A percentile compares a stretch with the other conserved stretches of the same genome.
These are phyloP conservation scores for Lepraria neglecta DNA, from an alignment of 495 filamentous ascomycete genomes.

Conservation along the genomic window DNA sequence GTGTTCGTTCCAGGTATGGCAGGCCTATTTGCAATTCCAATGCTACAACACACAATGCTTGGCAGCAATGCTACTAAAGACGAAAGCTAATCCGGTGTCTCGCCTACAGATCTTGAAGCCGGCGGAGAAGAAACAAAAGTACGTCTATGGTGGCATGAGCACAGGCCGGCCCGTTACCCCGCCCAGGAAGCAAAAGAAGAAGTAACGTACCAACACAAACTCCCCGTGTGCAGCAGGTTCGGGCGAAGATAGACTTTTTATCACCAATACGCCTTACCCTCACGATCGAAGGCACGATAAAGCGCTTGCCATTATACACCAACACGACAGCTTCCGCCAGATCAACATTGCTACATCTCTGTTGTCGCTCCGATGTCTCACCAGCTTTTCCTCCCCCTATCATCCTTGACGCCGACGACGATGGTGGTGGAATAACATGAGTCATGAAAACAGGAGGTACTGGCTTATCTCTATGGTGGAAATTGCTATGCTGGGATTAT, in stretches of 20 bases:
- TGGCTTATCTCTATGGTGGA: constrained; percentile 11
- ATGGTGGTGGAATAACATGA: constrained; percentile 12
- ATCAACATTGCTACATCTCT: constrained; percentile 15
- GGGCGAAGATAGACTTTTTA: constrained; percentile 71
- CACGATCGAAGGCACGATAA: constrained; percentile 14
- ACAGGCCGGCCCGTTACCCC: constrained; percentile 80
- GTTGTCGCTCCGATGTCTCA: constrained; percentile 15
- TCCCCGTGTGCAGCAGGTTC: constrained; percentile 86
- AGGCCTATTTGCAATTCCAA: constrained; percentile 19
- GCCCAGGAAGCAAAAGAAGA: constrained; percentile 86
- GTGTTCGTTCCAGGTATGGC: constrained; percentile 92
- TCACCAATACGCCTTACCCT: constrained; percentile 15
- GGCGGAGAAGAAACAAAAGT: constrained; percentile 99
- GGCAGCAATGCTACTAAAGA: neutral
- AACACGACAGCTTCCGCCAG: constrained; percentile 7
- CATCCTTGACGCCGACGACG: constrained; percentile 16
- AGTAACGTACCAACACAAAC: constrained; percentile 74
- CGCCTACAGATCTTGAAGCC: constrained; percentile 87
- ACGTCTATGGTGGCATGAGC: constrained; percentile 87
- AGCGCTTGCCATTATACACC: constrained; percentile 15
- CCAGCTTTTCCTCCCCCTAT: constrained; percentile 11
- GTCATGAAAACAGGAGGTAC: constrained; percentile 10
- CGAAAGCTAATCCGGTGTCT: neutral
- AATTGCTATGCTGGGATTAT: constrained; percentile 20
- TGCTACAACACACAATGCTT: neutral